Conservation (phyloP, 1,284 basidiomycete genomes). For the Ganoderma lucidum region DNA sequence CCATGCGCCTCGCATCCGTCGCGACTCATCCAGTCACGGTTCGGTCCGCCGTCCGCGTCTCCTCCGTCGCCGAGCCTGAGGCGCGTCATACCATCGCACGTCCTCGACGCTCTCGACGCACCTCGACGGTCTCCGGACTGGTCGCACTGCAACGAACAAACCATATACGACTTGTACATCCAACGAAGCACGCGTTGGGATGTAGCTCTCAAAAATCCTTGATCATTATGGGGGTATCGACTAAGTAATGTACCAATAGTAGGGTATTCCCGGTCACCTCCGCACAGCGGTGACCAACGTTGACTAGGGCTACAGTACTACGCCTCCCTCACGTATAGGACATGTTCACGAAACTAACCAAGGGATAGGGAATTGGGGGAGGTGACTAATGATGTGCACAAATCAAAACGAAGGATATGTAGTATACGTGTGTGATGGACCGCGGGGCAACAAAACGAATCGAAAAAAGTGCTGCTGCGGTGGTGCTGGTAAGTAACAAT, state of each 20-base stretch:
- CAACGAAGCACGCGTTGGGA: not conserved
- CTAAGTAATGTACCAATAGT: conserved; percentile 11
- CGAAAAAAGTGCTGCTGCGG: conserved; percentile 26
- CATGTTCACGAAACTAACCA: conserved; percentile 20
- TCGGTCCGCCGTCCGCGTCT: not conserved
- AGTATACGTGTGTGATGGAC: conserved; percentile 14
- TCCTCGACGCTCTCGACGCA: not conserved
- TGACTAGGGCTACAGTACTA: conserved; percentile 30
- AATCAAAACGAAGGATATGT: conserved; percentile 8
- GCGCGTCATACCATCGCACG: conserved; percentile 26
- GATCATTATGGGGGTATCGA: conserved; percentile 24
- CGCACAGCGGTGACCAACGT: conserved; percentile 7
- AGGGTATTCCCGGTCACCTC: conserved; percentile 21
- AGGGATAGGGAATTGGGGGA: not conserved
- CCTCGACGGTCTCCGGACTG: not conserved
- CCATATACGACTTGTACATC: not conserved
- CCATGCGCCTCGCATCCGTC: conserved; percentile 7
- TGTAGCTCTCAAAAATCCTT: not conserved
- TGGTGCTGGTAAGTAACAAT: not conserved
- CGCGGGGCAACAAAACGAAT: conserved; percentile 14
- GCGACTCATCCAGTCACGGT: not conserved
- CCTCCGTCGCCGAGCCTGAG: not conserved
- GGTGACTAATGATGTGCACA: conserved; percentile 28
- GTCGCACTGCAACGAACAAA: not conserved
- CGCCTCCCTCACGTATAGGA: conserved; percentile 10